phyloP scores from a whole-genome alignment of 2,329 filamentous ascomycete species.

The Leptographium wingfieldii region DNA sequence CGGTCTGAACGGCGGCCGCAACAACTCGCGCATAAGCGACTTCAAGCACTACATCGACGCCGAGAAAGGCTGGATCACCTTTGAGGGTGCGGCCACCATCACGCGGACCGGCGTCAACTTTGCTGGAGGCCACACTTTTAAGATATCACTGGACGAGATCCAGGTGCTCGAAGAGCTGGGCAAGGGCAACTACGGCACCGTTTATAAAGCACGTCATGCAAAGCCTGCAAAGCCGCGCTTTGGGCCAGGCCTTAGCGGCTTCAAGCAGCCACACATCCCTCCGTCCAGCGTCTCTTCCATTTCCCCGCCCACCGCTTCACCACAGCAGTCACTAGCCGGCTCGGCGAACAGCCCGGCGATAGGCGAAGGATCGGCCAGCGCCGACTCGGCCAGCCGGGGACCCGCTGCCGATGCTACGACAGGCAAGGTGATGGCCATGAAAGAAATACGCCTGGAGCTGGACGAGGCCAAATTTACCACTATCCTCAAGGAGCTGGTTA shows the following conservation, averaged over 20 bases:
- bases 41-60: constrained; percentile 77
- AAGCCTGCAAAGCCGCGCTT: constrained; percentile 48
- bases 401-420: constrained; percentile 31
- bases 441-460: constrained; percentile 88
- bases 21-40: constrained; percentile 41
- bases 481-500: constrained; percentile 95
- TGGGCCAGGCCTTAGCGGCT: constrained; percentile 41
- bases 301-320: constrained; percentile 4
- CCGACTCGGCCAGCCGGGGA: background rate
- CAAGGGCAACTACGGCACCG: constrained; percentile 96
- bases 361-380: background rate
- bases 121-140: constrained; percentile 76
- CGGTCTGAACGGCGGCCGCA: constrained; percentile 22
- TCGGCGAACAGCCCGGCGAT: constrained; percentile 3
- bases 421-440: constrained; percentile 95
- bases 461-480: constrained; percentile 95
- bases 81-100: constrained; percentile 84
- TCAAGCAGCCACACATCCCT: constrained; percentile 19
- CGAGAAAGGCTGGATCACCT: constrained; percentile 81
- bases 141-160: constrained; percentile 89
- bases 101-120: constrained; percentile 88
- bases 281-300: background rate
- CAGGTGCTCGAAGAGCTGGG: constrained; percentile 87
- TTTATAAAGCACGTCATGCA: constrained; percentile 89
- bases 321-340: constrained; percentile 21